These are phyloP conservation scores for Fusarium nodosum DNA, from an alignment of 2,329 filamentous ascomycete genomes.

Conservation along the genomic window DNA sequence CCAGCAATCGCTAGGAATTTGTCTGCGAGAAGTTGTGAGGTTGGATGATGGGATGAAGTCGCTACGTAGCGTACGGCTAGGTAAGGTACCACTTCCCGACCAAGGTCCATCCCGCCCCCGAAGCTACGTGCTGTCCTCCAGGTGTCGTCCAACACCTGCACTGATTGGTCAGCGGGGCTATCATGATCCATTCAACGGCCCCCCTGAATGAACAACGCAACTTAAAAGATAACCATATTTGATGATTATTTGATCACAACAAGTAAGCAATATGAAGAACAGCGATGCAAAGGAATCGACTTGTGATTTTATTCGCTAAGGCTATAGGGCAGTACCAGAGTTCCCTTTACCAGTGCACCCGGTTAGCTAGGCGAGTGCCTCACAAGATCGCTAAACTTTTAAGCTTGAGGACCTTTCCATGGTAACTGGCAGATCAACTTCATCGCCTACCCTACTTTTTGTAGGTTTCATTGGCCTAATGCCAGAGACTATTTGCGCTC, in stretches of 20 bases:
- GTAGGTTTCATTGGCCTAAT: background rate
- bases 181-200: slow-evolving; percentile 14
- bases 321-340: background rate
- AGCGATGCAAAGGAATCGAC: background rate
- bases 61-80: slow-evolving; percentile 36
- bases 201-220: slow-evolving; percentile 1
- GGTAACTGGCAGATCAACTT: background rate
- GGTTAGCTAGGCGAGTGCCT: background rate
- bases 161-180: slow-evolving; percentile 47
- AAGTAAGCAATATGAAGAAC: background rate
- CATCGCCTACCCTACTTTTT: background rate
- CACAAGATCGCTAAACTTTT: background rate
- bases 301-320: background rate
- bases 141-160: slow-evolving; percentile 46
- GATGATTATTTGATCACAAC: background rate
- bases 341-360: background rate
- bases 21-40: slow-evolving; percentile 33
- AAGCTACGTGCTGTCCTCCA: slow-evolving; percentile 45
- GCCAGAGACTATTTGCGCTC: background rate
- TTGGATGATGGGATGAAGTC: slow-evolving; percentile 40
- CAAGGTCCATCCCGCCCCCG: slow-evolving; percentile 28
- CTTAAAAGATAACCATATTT: background rate
- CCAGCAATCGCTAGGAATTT: slow-evolving; percentile 16
- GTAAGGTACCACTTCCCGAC: slow-evolving; percentile 34
- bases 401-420: background rate